Evolutionary conservation across 495 filamentous ascomycete genomes (phyloP), one percentile per base, ranked within the genome.

Genomic region (Cercophora scortea): DNA sequence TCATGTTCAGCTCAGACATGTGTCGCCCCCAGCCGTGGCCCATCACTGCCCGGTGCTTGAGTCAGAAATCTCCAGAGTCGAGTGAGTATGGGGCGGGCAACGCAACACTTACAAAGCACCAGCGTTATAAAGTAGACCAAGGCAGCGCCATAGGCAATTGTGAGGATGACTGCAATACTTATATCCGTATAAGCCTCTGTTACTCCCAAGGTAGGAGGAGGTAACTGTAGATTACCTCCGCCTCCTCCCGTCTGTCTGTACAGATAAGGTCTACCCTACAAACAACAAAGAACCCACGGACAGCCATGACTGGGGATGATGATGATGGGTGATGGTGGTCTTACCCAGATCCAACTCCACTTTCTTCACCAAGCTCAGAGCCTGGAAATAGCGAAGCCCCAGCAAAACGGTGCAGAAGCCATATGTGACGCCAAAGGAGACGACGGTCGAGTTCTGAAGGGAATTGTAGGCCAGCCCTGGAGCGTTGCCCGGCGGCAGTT

Each of bases 21-120:
- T 58, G 55, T 42, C 55, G 10, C 18, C 46, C 51, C 55, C 55
- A 58, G 17, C 55, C 55, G 18, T 42, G 15, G 6, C 17, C 9
- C 55, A 58, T 58, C 32, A 58, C 43, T 50, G 40, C n/a, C n/a
- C n/a, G n/a, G n/a, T n/a, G 8, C 15, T 6, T 13, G 11, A 38
- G 25, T 51, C 17, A 44, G 5, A 25, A 25, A 2, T 25, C 25
- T 25, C 17, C 13, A 35, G n/a, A n/a, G n/a, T n/a, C n/a, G n/a
- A n/a, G n/a, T n/a, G n/a, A n/a, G n/a, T n/a, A n/a, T n/a, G n/a
- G n/a, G n/a, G n/a, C n/a, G n/a, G n/a, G n/a, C n/a, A n/a, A n/a
- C n/a, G n/a, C 12, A 41, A 18, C 4, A 34, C 49, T 44, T 43
- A 51, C 49, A 17, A 32, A 19, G 32, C 41, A 40, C 10, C 42